Conservation (phyloP, 23 red algal genomes). For the Gracilaria caudata region DNA sequence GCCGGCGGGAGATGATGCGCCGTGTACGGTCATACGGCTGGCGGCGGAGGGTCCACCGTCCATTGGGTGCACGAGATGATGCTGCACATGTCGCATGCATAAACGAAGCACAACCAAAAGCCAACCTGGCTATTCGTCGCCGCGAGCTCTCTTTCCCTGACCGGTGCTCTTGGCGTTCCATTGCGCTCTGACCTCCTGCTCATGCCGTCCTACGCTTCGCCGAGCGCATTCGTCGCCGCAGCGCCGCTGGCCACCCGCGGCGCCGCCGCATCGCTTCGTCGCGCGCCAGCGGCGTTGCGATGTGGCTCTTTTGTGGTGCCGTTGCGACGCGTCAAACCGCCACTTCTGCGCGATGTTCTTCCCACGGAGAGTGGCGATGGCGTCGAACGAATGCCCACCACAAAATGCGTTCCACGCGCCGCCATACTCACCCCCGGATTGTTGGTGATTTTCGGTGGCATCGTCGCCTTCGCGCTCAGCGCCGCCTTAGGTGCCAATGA, state of each 20-base stretch:
- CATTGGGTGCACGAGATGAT: not conserved
- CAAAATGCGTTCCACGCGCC: not conserved
- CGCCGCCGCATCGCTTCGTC: not conserved
- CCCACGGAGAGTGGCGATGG: not conserved
- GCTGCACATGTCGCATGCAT: slow-evolving; percentile 17
- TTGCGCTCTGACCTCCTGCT: not conserved
- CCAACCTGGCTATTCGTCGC: no score
- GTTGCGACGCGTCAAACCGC: not conserved
- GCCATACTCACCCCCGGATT: slow-evolving; percentile 59
- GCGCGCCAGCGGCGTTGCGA: not conserved
- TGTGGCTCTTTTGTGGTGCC: not conserved
- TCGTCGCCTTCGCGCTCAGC: slow-evolving; percentile 80
- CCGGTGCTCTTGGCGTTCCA: no score
- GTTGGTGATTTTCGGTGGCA: slow-evolving; percentile 58
- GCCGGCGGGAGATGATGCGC: not conserved
- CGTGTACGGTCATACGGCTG: not conserved
- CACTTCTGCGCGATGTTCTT: not conserved
- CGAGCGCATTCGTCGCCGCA: slow-evolving; percentile 10
- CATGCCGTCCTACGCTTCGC: not conserved
- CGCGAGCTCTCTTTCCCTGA: no score
- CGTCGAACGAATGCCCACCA: not conserved
- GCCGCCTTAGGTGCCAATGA: slow-evolving; percentile 95
- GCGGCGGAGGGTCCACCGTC: not conserved
- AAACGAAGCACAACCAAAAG: no score
- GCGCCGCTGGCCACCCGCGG: slow-evolving; percentile 11